phyloP scores from a whole-genome alignment of 805 yeast genomes.

The Starmerella asiatica region DNA sequence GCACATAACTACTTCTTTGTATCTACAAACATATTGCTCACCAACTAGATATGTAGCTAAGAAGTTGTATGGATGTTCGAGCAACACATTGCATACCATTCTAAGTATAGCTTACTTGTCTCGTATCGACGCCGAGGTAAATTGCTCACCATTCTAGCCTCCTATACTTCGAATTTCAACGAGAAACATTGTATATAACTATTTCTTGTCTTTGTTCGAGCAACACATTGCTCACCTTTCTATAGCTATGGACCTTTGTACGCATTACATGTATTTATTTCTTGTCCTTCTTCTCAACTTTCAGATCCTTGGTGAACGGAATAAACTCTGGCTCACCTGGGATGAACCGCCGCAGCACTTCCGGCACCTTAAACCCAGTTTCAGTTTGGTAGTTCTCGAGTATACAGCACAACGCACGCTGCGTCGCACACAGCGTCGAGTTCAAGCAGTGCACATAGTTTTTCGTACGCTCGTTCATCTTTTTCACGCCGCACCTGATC shows the following conservation, averaged over 20 bases:
- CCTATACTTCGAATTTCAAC: neutral
- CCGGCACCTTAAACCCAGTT: conserved; percentile 86
- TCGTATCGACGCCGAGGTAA: too few relatives aligned
- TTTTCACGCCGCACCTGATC: conserved; percentile 96
- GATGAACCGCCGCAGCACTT: conserved; percentile 86
- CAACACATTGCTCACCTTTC: neutral
- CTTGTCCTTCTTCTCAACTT: conserved; percentile 20
- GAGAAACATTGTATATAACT: neutral
- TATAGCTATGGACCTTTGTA: too few relatives aligned
- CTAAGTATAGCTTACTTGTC: too few relatives aligned
- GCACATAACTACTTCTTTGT: too few relatives aligned
- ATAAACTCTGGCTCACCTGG: conserved; percentile 98
- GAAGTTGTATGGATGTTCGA: conserved; percentile 65
- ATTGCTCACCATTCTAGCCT: too few relatives aligned
- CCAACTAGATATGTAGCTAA: too few relatives aligned
- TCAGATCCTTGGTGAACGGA: conserved; percentile 72
- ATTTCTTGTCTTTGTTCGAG: neutral
- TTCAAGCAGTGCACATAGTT: conserved; percentile 96
- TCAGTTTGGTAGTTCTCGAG: conserved; percentile 96
- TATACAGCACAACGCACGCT: conserved; percentile 95
- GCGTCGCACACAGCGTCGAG: conserved; percentile 94
- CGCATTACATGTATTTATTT: conserved; percentile 7
- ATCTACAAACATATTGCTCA: too few relatives aligned
- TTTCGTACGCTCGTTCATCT: conserved; percentile 88
- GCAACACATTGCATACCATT: conserved; percentile 78